Evolutionary conservation across 352 stramenopile species (phyloP), one percentile per base, ranked within the genome.

Genomic region (Globisporangium cederbergense): DNA sequence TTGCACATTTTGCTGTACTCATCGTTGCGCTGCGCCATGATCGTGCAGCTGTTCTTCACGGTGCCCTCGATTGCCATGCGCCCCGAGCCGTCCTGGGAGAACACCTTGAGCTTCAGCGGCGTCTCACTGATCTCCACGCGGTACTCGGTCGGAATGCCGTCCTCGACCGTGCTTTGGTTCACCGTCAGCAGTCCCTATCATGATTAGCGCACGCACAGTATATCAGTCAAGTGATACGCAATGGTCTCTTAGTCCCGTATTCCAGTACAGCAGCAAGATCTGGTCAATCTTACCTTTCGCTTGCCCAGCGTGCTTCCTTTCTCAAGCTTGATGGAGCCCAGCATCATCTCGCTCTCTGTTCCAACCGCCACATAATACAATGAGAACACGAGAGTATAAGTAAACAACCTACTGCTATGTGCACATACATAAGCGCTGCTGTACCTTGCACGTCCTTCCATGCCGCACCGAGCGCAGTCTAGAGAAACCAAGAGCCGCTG

Each of bases 11-110:
- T 90, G 66, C 81, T 93, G 75, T 95, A 95, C 63, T 91, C 77
- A 62, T 91, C 84, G 57, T 93, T 93, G 32, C 76, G 80, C 66
- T 92, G 81, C 28, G 87, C 84, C 78, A 94, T 91, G 66, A 95
- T 76, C 55, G 80, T 90, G 73, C 87, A 93, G 72, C 78, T 93
- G 62, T 93, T 88, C 71, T 88, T 95, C 40, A 95, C 82, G 0
- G 82, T 92, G 53, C 87, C 87, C 71, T 95, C 87, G 54, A 95
- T 89, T 22, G 87, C 87, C 87, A 95, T 94, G 49, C 87, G 83
- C 3, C 87, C 87, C 9, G 87, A 94, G 25, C 85, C 87, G 62
- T 95, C 87, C 20, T 92, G 77, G 16, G 84, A 93, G 47, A 95
- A 93, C 36, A 95, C 84, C 57, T 90, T 90, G 58, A 94, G 73